phyloP scores from a whole-genome alignment of 805 yeast genomes.

The Lachancea sp. region DNA sequence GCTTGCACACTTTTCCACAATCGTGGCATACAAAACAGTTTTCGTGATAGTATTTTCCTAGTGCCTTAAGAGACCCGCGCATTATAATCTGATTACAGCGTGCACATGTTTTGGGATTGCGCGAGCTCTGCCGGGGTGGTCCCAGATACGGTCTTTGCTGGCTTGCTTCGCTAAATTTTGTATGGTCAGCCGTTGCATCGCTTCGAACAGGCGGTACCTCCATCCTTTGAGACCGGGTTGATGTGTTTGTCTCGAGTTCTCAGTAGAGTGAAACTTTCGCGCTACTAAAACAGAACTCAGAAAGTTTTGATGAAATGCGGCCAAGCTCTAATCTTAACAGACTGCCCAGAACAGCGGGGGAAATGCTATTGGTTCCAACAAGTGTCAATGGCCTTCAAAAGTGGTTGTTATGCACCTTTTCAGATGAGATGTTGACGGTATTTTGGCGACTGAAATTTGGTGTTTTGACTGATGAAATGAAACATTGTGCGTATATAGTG shows the following conservation, averaged over 20 bases:
- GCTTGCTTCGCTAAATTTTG: neutral
- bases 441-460: constrained; percentile 1
- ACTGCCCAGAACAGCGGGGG: neutral
- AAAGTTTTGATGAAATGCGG: too few relatives aligned
- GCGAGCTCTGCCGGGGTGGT: constrained; percentile 3
- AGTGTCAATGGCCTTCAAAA: neutral
- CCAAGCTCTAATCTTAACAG: neutral
- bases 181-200: neutral
- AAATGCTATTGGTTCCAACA: neutral
- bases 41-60: constrained; percentile 73
- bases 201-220: neutral
- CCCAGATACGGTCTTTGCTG: neutral
- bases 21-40: constrained; percentile 83
- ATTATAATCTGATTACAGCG: constrained; percentile 47
- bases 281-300: too few relatives aligned
- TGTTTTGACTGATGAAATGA: neutral
- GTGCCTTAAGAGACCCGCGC: constrained; percentile 82
- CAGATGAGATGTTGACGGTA: neutral
- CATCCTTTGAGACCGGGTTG: constrained; percentile 1
- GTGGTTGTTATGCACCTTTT: neutral
- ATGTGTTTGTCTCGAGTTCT: constrained; percentile 1
- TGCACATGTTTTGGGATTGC: constrained; percentile 38
- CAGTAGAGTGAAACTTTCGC: neutral
- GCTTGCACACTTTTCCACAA: constrained; percentile 73
- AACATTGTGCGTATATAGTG: neutral